phyloP scores from a whole-genome alignment of 495 filamentous ascomycete species.

The Aspergillus indologenus region DNA sequence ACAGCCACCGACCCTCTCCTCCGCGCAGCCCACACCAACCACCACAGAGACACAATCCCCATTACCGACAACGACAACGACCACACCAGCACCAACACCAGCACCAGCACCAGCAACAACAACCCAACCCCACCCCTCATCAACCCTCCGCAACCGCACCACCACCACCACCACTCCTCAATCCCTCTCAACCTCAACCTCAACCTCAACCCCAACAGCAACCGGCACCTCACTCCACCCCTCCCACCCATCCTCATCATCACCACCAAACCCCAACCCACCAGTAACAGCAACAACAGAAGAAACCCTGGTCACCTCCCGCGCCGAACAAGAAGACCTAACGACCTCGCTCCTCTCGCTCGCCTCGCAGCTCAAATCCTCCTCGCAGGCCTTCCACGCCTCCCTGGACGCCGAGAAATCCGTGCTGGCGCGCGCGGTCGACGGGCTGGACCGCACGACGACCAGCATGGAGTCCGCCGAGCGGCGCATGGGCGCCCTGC shows the following conservation, averaged over 20 bases:
- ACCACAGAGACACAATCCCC: not conserved
- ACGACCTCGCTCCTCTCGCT: conserved; percentile 75
- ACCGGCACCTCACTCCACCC: conserved; percentile 20
- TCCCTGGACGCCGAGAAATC: conserved; percentile 70
- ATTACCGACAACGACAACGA: conserved; percentile 12
- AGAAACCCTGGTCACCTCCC: conserved; percentile 67
- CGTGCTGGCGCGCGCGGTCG: conserved; percentile 63
- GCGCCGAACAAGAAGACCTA: conserved; percentile 78
- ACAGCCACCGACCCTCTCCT: not conserved
- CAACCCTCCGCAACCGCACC: conserved; percentile 35
- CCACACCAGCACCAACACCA: conserved; percentile 14
- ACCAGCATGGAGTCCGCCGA: conserved; percentile 70
- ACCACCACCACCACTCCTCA: too few relatives aligned
- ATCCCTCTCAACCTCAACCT: conserved; percentile 11
- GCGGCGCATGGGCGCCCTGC: conserved; percentile 68
- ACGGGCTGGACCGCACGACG: conserved; percentile 73
- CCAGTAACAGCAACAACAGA: conserved; percentile 48
- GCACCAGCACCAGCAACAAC: conserved; percentile 7
- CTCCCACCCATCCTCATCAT: conserved; percentile 15
- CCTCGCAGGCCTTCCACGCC: conserved; percentile 63
- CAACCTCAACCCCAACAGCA: conserved; percentile 22
- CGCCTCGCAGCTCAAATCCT: conserved; percentile 73
- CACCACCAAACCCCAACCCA: conserved; percentile 22
- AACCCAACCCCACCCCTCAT: conserved; percentile 10
- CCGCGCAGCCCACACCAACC: not conserved